A percentile compares a stretch with the other conserved stretches of the same genome.
Conservation (phyloP, 495 filamentous ascomycete genomes). For the Podospora comata region DNA sequence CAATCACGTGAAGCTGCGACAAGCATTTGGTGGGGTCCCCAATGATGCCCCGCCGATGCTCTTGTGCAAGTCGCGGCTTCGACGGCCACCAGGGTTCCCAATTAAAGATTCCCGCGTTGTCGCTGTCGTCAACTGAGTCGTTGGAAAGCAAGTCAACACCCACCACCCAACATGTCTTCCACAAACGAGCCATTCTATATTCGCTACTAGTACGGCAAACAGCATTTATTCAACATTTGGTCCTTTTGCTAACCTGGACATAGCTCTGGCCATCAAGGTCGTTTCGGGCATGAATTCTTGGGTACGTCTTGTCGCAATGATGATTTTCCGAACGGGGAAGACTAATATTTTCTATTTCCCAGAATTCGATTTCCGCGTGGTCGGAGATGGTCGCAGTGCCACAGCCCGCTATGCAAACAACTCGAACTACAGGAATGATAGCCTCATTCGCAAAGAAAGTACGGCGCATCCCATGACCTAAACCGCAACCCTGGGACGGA, state of each 20-base stretch:
- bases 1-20: slow-evolving; percentile 3
- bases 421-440: slow-evolving; percentile 99
- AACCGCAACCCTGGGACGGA: not conserved
- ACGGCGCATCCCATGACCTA: slow-evolving; percentile 32
- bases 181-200: slow-evolving; percentile 82
- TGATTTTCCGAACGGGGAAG: slow-evolving; percentile 5
- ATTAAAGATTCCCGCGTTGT: slow-evolving; percentile 11
- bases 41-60: slow-evolving; percentile 27
- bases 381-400: slow-evolving; percentile 92
- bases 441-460: slow-evolving; percentile 99
- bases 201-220: slow-evolving; percentile 81
- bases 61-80: slow-evolving; percentile 7
- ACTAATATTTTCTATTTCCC: slow-evolving; percentile 13
- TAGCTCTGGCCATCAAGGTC: slow-evolving; percentile 95
- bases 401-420: slow-evolving; percentile 98
- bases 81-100: slow-evolving; percentile 24
- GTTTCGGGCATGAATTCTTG: slow-evolving; percentile 97
- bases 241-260: slow-evolving; percentile 29
- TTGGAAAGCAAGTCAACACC: slow-evolving; percentile 17
- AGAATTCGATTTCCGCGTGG: slow-evolving; percentile 97
- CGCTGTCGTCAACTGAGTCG: not conserved
- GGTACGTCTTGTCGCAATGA: slow-evolving; percentile 52
- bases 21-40: slow-evolving; percentile 17
- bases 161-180: slow-evolving; percentile 30
- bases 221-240: not conserved